Evolutionary conservation across 2,329 filamentous ascomycete species (phyloP).

Genomic region (Colletotrichum sp.): DNA sequence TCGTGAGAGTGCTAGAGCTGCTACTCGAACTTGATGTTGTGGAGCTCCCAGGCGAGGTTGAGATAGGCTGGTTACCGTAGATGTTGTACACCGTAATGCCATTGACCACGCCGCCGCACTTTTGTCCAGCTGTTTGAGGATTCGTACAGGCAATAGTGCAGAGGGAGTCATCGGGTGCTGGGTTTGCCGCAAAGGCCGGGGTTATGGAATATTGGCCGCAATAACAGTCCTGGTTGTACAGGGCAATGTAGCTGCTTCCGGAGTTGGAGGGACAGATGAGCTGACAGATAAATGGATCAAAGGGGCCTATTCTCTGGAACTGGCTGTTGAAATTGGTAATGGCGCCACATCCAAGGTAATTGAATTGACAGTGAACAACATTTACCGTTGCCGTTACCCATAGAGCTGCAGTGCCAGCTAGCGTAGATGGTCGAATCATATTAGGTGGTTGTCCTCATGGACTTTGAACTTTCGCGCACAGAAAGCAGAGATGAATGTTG

Average conservation of each 20-base stretch:
- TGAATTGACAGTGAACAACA: neutral
- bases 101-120: neutral
- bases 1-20: neutral
- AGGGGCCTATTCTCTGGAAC: no score
- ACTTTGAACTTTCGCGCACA: neutral
- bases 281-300: accelerated
- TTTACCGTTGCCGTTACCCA: neutral
- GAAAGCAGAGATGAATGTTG: neutral
- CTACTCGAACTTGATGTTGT: neutral
- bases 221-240: neutral
- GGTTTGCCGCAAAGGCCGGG: neutral
- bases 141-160: neutral
- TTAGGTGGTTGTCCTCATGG: neutral
- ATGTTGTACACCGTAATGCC: neutral
- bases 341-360: neutral
- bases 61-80: neutral
- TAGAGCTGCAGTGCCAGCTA: neutral
- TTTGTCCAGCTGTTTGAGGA: neutral
- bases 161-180: neutral
- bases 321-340: neutral
- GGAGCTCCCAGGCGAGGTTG: neutral
- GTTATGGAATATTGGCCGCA: accelerated
- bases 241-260: neutral
- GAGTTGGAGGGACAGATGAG: accelerated
- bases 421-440: neutral